Evolutionary conservation across 2,329 filamentous ascomycete genomes (phyloP), one percentile per base, ranked within the genome.

Genomic region (Graphilbum ipis-grandicollis): DNA sequence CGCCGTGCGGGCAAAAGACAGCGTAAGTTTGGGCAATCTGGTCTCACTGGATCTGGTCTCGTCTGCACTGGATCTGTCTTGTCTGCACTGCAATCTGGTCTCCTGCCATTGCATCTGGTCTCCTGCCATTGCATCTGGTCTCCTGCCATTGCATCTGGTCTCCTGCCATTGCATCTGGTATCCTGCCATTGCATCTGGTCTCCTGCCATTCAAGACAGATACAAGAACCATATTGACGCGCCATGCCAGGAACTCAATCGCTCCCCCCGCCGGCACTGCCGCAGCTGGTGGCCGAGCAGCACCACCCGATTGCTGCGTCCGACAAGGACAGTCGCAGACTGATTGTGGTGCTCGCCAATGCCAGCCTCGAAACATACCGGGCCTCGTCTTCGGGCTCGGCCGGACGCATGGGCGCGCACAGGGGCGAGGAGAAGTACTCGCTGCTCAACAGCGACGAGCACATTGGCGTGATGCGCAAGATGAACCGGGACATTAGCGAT

Each of bases 391-490:
- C 39, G 22, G 76, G 78, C 41, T 71, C 76, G 56, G 68, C 53
- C 56, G 71, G 54, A 60, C 76, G 60, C 58, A 74, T 55, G 64
- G 66, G 74, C 18, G 39, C 36, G 40, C 71, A 73, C 42, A 74
- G n/a, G n/a, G n/a, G 81, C 36, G 86, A 94, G 50, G 88, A 94
- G 56, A 96, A 96, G 59, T 98, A 93, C 60, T 93, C 88, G 43
- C 67, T 98, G 36, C 75, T 98, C 52, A 98, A 98, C 67, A 94
- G 86, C 59, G 90, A 98, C 54, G 90, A 98, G 60, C 90, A 98
- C 56, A 98, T 98, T 48, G 90, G 90, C 44, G 81, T 96, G 46
- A 93, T 98, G 85, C 79, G 90, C 52, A 98, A 96, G 67, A 96
- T 96, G 88, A 93, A 93, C 56, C 73, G 90, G 49, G 90, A 98